Base-by-base conservation (phyloP, 2,329 filamentous ascomycete species). In the Escovopsis sp. region DNA sequence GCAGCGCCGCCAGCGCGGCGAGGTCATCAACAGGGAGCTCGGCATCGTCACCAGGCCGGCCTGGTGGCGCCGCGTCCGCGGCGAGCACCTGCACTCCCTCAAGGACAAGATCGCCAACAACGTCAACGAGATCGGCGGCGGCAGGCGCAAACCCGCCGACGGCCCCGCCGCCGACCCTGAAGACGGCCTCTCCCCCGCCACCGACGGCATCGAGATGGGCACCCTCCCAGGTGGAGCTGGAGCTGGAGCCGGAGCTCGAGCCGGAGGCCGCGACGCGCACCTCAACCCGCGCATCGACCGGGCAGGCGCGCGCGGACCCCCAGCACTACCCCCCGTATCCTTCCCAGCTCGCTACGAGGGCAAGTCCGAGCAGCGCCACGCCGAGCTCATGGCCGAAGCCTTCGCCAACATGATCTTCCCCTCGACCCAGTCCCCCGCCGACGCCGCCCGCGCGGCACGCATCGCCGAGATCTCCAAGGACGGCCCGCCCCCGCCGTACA, bases 11-110 rank as follows among this genome's bases (percentile, higher is more conserved):
- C 53, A 62, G 25, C 68, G 76, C 8, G 74, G 71, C 6, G 58
- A 60, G 4, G 54, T 60, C 17, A 54, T 68, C 14, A 73, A 83
- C 48, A 62, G 60, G 5, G 72, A 78, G 35, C 63, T 83, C 9
- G 75, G 76, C 35, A 55, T 77, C 35, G 59, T 66, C 9, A 58
- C 63, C 35, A 76, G 74, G 49, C 78, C 78, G 0, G 64, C 65
- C 5, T 83, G 78, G 78, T 83, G 78, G 78, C 61, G 59, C 14
- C 64, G 70, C 29, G 49, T 65, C 30, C 61, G 64, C 30, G 63
- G 62, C 33, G 62, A 70, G 6, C 52, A 58, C 33, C 48, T 58
- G 19, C 52, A 56, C 36, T 51, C 47, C 33, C 60, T 73, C 55
- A 62, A 65, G 33, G 69, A 73, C 41, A 62, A 61, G 39, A 65